A percentile compares a stretch with the other conserved stretches of the same genome.
Evolutionary conservation across 306 rosid species (phyloP).

Genomic region (Mucuna pruriens): DNA sequence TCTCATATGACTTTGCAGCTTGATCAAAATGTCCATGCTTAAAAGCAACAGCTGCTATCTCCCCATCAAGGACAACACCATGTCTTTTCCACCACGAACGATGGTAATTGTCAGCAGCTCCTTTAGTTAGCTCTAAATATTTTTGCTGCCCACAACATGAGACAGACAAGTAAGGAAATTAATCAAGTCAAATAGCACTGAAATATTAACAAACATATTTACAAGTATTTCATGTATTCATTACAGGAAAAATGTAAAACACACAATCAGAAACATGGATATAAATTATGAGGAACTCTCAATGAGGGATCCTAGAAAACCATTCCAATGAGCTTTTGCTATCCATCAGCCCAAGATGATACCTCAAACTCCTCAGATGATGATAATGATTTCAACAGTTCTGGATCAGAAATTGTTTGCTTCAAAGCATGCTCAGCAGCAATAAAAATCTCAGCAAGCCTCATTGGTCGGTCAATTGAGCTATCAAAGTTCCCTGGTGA

Average conservation of each 20-base stretch:
- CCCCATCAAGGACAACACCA: conserved; percentile 99
- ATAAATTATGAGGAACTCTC: conserved; percentile 37
- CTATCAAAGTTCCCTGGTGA: conserved; percentile 87
- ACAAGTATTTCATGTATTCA: conserved; percentile 7
- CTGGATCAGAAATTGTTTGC: conserved; percentile 68
- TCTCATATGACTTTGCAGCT: conserved; percentile 99
- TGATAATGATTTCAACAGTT: conserved; percentile 71
- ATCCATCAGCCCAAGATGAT: conserved; percentile 39
- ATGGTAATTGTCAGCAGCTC: conserved; percentile 95
- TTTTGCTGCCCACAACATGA: conserved; percentile 69
- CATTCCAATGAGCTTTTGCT: conserved; percentile 6
- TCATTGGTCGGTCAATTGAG: conserved; percentile 90
- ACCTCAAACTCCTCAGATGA: conserved; percentile 93
- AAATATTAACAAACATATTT: conserved; percentile 9
- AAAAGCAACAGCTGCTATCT: conserved; percentile 88
- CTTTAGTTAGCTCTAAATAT: conserved; percentile 90
- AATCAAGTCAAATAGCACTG: conserved; percentile 25
- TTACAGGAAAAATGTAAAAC: not conserved
- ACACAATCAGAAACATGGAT: conserved; percentile 23
- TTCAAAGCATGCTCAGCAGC: conserved; percentile 93
- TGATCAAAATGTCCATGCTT: conserved; percentile 83
- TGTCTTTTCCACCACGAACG: conserved; percentile 99
- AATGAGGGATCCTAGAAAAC: conserved; percentile 16
- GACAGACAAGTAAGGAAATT: conserved; percentile 30
- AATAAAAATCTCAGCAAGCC: conserved; percentile 94